Base-by-base conservation (phyloP, 129 eudicot species). In the Calendula officinalis region DNA sequence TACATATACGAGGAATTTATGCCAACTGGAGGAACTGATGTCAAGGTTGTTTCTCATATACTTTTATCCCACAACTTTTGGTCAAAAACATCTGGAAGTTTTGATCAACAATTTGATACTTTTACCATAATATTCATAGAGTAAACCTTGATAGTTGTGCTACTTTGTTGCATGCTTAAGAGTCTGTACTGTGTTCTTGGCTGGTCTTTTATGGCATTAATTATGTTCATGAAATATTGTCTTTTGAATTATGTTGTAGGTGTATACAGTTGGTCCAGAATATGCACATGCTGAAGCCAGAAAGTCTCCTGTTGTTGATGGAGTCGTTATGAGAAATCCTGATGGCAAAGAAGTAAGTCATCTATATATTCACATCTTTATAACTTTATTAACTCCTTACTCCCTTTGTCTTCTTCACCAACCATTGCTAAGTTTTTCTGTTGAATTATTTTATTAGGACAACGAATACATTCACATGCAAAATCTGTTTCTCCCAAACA, bases 1-100 rank as follows among this genome's bases (percentile, higher is more conserved):
- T 94, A 94, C 66, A 82, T 88, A 69, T 94, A 94, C 10, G 99
- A 94, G 75, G 99, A 94, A 69, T 94, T 88, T 64, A 88, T 94
- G 97, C 95, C 96, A 63, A 94, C 99, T 32, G 99, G 99, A 40
- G 99, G 99, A 72, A 94, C 97, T 47, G 97, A 94, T 81, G 99
- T 94, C 44, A 94, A 94, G 99, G 99, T 94, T 66, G 48, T 60
- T 7, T 45, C 8, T 15, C 43, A n/a, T n/a, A n/a, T n/a, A n/a
- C n/a, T n/a, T 5, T 62, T 39, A 43, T 30, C 40, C 33, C 27
- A 48, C 22, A 69, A 56, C 46, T 58, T 33, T 36, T 69, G 66
- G 39, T 39, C 34, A 16, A 7, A 43, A 44, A 17, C 12, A 11
- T 44, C 33, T 33, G 14, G 27, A 51, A 11, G 37, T 37, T 39